Evolutionary conservation across 306 rosid genomes (phyloP).

Genomic region (Rosa rugosa): DNA sequence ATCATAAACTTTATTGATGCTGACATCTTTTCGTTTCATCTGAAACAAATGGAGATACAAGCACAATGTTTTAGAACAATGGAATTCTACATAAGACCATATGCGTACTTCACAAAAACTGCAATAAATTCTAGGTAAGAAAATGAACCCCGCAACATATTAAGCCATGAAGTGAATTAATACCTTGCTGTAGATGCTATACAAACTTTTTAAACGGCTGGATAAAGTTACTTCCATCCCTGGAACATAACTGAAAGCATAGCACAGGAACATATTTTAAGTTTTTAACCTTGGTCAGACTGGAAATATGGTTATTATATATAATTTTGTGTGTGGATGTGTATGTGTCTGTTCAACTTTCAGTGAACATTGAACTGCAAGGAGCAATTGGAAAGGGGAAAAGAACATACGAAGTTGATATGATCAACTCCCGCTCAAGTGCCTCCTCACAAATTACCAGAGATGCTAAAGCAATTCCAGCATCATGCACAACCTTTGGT

Average conservation of each 20-base stretch:
- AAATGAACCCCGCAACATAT: neutral
- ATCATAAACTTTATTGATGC: conserved; percentile 79
- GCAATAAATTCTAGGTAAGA: neutral
- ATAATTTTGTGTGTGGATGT: neutral
- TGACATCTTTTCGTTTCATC: conserved; percentile 90
- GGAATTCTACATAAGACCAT: neutral
- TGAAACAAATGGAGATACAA: conserved; percentile 30
- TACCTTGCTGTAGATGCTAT: conserved; percentile 95
- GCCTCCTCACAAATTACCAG: conserved; percentile 87
- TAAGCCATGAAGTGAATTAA: conserved; percentile 6
- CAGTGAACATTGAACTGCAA: conserved; percentile 25
- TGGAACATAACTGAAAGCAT: conserved; percentile 80
- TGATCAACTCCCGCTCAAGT: conserved; percentile 79
- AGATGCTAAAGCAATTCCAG: conserved; percentile 86
- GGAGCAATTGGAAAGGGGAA: conserved; percentile 24
- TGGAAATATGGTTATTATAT: neutral
- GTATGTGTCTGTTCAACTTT: neutral
- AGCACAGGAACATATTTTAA: conserved; percentile 11
- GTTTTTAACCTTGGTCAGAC: conserved; percentile 17
- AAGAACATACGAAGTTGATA: conserved; percentile 89
- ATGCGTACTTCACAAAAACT: neutral
- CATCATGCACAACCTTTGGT: conserved; percentile 83
- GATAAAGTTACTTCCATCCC: conserved; percentile 97
- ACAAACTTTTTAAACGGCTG: conserved; percentile 90
- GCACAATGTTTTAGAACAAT: conserved; percentile 15